Evolutionary conservation across 768 basidiomycete genomes (phyloP).

Genomic region (Leccinellum luteum): DNA sequence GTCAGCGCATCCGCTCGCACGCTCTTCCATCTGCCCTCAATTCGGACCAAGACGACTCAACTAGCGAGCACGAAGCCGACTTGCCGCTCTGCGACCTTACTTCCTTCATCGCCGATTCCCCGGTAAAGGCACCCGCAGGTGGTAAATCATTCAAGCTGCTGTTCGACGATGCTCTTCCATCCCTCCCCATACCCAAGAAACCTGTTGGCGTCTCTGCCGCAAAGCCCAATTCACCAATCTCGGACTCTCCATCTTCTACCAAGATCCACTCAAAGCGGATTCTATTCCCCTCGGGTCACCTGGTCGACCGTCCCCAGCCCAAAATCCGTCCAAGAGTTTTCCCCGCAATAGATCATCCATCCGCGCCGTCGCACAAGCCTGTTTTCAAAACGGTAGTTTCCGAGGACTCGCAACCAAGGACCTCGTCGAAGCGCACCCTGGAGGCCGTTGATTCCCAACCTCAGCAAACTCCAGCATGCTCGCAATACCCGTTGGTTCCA

Average conservation of each 20-base stretch:
- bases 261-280: constrained; percentile 2
- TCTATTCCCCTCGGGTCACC: background rate
- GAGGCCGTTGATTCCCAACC: constrained; percentile 29
- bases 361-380: background rate
- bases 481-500: constrained; percentile 44
- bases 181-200: constrained; percentile 18
- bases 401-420: constrained; percentile 15
- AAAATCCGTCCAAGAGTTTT: constrained; percentile 11
- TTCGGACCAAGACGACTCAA: constrained; percentile 23
- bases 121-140: constrained; percentile 56
- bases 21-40: constrained; percentile 38
- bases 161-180: constrained; percentile 53
- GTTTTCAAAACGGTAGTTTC: background rate
- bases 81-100: constrained; percentile 29
- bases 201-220: constrained; percentile 7
- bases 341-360: constrained; percentile 4
- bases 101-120: constrained; percentile 69
- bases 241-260: constrained; percentile 1
- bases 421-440: constrained; percentile 46
- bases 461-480: constrained; percentile 1
- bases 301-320: constrained; percentile 1
- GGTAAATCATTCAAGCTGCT: constrained; percentile 64
- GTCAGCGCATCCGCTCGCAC: constrained; percentile 52
- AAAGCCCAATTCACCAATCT: constrained; percentile 22
- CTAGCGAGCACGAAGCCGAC: constrained; percentile 38